Conservation (phyloP, 345 rosid species). For the Bruguiera sexangula region DNA sequence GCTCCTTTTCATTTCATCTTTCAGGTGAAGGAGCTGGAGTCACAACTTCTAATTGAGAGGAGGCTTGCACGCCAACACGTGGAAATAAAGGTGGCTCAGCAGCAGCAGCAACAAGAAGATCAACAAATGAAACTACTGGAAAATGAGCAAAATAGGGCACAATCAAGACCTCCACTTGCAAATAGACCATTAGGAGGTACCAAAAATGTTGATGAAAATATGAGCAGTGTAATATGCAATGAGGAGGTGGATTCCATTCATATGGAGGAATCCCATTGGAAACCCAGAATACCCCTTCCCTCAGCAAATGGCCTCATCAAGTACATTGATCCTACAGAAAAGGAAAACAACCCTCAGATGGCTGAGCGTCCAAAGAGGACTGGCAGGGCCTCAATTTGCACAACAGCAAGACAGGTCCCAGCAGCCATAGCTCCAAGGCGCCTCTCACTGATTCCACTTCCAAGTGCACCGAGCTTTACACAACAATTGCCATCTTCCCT, state of each 20-base stretch:
- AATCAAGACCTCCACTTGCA: slow-evolving; percentile 51
- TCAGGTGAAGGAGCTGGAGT: slow-evolving; percentile 85
- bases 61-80: slow-evolving; percentile 94
- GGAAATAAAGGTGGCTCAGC: slow-evolving; percentile 84
- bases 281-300: slow-evolving; percentile 35
- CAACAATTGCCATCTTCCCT: slow-evolving; percentile 32
- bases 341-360: slow-evolving; percentile 79
- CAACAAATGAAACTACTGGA: slow-evolving; percentile 37
- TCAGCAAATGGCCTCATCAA: slow-evolving; percentile 35
- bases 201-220: slow-evolving; percentile 41
- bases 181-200: slow-evolving; percentile 38
- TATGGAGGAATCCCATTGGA: slow-evolving; percentile 36
- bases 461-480: slow-evolving; percentile 32
- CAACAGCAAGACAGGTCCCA: slow-evolving; percentile 36
- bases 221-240: slow-evolving; percentile 23
- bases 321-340: slow-evolving; percentile 50
- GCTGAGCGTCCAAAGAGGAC: slow-evolving; percentile 59
- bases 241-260: slow-evolving; percentile 37
- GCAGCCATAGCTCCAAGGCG: slow-evolving; percentile 59
- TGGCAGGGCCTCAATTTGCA: slow-evolving; percentile 72
- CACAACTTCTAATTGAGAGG: slow-evolving; percentile 86
- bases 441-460: slow-evolving; percentile 68
- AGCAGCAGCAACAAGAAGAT: slow-evolving; percentile 36
- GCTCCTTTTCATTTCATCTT: slow-evolving; percentile 1
- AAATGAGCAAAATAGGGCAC: slow-evolving; percentile 45